phyloP scores from a whole-genome alignment of 2,329 filamentous ascomycete genomes.

The Colletotrichum caudatum region DNA sequence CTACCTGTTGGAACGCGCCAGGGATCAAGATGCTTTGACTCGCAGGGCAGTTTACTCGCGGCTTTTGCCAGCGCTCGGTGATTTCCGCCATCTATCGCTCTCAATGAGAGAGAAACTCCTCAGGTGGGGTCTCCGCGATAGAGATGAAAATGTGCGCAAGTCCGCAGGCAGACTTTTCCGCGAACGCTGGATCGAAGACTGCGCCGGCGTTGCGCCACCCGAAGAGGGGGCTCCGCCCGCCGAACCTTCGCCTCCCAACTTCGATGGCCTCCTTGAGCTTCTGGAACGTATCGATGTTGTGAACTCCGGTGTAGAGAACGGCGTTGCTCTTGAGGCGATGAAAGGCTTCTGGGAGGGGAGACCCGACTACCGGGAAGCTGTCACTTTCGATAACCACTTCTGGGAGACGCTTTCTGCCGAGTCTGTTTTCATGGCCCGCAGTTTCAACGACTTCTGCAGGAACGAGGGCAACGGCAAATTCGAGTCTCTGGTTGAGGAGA shows the following conservation, averaged over 20 bases:
- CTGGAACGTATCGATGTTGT: slow-evolving; percentile 94
- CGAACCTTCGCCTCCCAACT: slow-evolving; percentile 72
- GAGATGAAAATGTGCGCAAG: slow-evolving; percentile 94
- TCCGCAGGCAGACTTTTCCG: slow-evolving; percentile 90
- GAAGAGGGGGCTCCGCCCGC: slow-evolving; percentile 67
- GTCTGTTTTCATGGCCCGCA: slow-evolving; percentile 89
- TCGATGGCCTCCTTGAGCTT: slow-evolving; percentile 89
- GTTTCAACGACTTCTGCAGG: slow-evolving; percentile 94
- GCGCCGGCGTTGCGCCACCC: slow-evolving; percentile 75
- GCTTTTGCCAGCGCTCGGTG: slow-evolving; percentile 87
- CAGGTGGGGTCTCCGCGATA: slow-evolving; percentile 92
- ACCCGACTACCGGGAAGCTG: slow-evolving; percentile 80
- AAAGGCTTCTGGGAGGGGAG: slow-evolving; percentile 95
- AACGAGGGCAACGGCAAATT: slow-evolving; percentile 79
- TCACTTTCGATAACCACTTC: slow-evolving; percentile 79
- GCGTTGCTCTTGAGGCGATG: slow-evolving; percentile 94
- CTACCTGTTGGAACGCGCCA: slow-evolving; percentile 88
- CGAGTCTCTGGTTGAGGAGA: slow-evolving; percentile 85
- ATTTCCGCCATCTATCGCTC: slow-evolving; percentile 93
- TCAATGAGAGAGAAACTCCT: slow-evolving; percentile 96
- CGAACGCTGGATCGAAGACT: slow-evolving; percentile 98
- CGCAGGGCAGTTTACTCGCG: slow-evolving; percentile 88
- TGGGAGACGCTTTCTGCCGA: slow-evolving; percentile 88
- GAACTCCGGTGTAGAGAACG: slow-evolving; percentile 89
- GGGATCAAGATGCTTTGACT: slow-evolving; percentile 88